phyloP scores from a whole-genome alignment of 352 stramenopile species.

The Globisporangium cylindrosporum region DNA sequence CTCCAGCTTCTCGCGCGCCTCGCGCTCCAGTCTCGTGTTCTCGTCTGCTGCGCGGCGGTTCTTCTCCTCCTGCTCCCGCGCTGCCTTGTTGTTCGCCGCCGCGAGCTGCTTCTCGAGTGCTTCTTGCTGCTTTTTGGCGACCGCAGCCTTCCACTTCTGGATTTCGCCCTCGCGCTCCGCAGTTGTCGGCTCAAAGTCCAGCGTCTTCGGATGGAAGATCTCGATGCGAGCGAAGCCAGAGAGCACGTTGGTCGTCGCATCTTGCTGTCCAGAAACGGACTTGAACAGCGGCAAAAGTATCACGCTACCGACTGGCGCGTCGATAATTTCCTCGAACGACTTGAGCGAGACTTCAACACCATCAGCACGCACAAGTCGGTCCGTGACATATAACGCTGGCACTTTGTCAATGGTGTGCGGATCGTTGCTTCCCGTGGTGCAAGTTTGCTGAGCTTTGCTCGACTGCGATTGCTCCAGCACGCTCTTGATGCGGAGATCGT shows the following conservation, averaged over 20 bases:
- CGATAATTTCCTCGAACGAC: constrained; percentile 45
- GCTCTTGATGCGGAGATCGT: constrained; percentile 11
- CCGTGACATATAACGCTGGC: constrained; percentile 23
- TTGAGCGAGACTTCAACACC: constrained; percentile 37
- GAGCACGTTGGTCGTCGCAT: constrained; percentile 31
- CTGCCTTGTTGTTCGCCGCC: constrained; percentile 29
- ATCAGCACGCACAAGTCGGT: constrained; percentile 51
- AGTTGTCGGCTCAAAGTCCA: constrained; percentile 51
- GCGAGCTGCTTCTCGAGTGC: constrained; percentile 30
- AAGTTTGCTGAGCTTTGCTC: constrained; percentile 2
- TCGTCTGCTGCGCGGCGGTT: constrained; percentile 31
- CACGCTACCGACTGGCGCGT: constrained; percentile 33
- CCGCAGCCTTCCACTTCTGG: constrained; percentile 28
- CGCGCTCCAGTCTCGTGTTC: constrained; percentile 30
- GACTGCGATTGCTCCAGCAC: constrained; percentile 1
- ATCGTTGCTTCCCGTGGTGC: not conserved
- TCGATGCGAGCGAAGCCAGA: constrained; percentile 61
- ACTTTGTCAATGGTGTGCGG: not conserved
- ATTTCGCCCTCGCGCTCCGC: constrained; percentile 28
- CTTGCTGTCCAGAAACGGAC: not conserved
- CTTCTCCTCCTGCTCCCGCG: constrained; percentile 32
- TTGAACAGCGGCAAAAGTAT: constrained; percentile 55
- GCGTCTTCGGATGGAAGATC: constrained; percentile 42
- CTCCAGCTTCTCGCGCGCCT: constrained; percentile 33
- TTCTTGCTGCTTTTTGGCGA: constrained; percentile 27